Evolutionary conservation across 1,284 basidiomycete genomes (phyloP), one percentile per base, ranked within the genome.

Genomic region (Gomphus bonarii): DNA sequence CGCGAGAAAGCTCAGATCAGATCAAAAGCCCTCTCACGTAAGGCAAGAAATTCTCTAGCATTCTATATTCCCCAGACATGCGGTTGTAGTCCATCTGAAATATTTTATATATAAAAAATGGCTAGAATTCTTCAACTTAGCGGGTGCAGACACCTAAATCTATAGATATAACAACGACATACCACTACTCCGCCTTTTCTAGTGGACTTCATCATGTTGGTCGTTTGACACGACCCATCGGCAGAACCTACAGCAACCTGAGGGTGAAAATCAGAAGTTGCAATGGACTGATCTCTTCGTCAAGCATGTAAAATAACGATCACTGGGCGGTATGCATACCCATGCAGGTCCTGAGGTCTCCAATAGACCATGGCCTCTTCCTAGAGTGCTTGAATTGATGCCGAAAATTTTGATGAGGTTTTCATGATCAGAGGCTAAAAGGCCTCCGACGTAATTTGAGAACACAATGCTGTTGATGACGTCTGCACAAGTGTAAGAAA

Each of bases 81-180:
- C 83, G 80, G 64, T 81, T 90, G 65, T 89, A 91, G 70, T 97
- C 94, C 54, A 97, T 75, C 64, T 91, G 88, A 65, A 82, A 97
- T 12, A 95, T 75, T 62, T 84, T 86, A 65, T 92, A 84, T 14
- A 79, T 74, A 54, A 90, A 80, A 64, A 89, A 82, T 0, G 87
- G 85, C 88, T 92, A 61, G 9, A 12, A 60, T 2, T 16, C 0
- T 4, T 12, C 7, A 18, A 30, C 44, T 30, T 48, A 30, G 30
- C 7, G 31, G 7, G 22, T 18, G 12, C 12, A 53, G 25, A 14
- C 20, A 44, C 10, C 0, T 25, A 50, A 50, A 53, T 57, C 6
- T 18, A 48, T 33, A 35, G 22, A 16, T n/a, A 42, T 18, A 12
- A 46, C 22, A 25, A 8, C 5, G 10, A 72, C 82, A 55, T 65